Evolutionary conservation across 257 asterid genomes (phyloP).

Genomic region (Nicotiana paniculata): DNA sequence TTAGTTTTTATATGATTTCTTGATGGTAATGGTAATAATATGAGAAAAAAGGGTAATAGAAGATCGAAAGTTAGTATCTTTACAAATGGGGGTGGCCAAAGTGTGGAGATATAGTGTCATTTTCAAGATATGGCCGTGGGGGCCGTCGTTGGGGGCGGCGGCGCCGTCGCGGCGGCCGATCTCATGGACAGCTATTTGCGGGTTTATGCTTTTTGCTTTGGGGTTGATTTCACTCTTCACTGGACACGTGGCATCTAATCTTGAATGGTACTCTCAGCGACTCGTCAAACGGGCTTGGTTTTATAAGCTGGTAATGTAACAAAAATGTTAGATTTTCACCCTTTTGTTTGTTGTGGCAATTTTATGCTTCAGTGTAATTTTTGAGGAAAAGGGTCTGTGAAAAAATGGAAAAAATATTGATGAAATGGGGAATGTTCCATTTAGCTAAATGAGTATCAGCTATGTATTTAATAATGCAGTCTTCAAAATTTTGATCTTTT

Average conservation of each 20-base stretch:
- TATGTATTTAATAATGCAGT: neutral
- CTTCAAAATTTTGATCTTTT: neutral
- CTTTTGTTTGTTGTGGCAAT: neutral
- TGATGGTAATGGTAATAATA: conserved; percentile 10
- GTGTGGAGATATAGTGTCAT: conserved; percentile 34
- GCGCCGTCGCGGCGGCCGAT: conserved; percentile 39
- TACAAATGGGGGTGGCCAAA: conserved; percentile 72
- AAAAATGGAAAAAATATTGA: neutral
- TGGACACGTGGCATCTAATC: conserved; percentile 92
- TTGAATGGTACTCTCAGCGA: conserved; percentile 88
- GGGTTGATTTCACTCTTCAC: conserved; percentile 92
- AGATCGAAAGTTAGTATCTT: conserved; percentile 6
- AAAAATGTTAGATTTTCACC: neutral
- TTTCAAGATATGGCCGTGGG: conserved; percentile 9
- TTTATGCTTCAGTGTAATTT: neutral
- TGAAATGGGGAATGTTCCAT: neutral
- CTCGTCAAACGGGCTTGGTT: conserved; percentile 55
- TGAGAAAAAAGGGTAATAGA: conserved; percentile 32
- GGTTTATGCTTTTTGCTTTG: conserved; percentile 64
- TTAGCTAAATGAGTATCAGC: neutral
- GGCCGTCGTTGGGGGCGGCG: conserved; percentile 21
- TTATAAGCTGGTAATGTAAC: conserved; percentile 37
- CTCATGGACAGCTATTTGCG: conserved; percentile 86
- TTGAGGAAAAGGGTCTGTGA: neutral
- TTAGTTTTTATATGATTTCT: neutral